Evolutionary conservation across 2,329 filamentous ascomycete genomes (phyloP).

Genomic region (Lasiodiplodia theobromae): DNA sequence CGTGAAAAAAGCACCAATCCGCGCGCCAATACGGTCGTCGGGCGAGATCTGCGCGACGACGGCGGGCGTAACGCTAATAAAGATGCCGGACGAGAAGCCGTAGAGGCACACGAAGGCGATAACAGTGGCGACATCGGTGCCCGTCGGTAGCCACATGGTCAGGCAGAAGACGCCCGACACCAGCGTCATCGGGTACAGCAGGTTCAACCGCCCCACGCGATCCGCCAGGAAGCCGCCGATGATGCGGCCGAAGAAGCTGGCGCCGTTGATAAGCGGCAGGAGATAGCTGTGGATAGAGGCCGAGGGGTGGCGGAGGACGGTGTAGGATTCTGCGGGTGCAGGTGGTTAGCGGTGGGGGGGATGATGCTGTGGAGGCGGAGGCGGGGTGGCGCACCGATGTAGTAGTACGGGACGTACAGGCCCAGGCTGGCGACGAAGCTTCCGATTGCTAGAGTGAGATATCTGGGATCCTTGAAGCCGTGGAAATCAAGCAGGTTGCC

Average conservation of each 20-base stretch:
- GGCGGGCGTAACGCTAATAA: constrained; percentile 28
- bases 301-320: constrained; percentile 13
- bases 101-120: constrained; percentile 30
- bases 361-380: not conserved
- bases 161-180: constrained; percentile 29
- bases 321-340: constrained; percentile 19
- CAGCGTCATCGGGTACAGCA: constrained; percentile 28
- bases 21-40: constrained; percentile 25
- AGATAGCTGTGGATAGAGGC: constrained; percentile 25
- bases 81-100: constrained; percentile 30
- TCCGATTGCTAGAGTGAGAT: not conserved
- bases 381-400: constrained; percentile 24
- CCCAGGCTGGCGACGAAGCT: constrained; percentile 29
- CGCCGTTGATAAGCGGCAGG: constrained; percentile 29
- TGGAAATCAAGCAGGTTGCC: constrained; percentile 29
- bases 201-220: constrained; percentile 23
- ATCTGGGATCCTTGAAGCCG: constrained; percentile 27
- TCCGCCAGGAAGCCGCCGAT: constrained; percentile 28
- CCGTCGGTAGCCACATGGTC: constrained; percentile 28
- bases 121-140: constrained; percentile 3
- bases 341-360: not conserved
- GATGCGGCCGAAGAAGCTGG: constrained; percentile 28
- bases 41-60: constrained; percentile 29
- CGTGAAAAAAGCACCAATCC: constrained; percentile 30
- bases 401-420: constrained; percentile 30